These are phyloP conservation scores for Parachaetomium inaequale DNA, from an alignment of 495 filamentous ascomycete genomes.

Conservation along the genomic window DNA sequence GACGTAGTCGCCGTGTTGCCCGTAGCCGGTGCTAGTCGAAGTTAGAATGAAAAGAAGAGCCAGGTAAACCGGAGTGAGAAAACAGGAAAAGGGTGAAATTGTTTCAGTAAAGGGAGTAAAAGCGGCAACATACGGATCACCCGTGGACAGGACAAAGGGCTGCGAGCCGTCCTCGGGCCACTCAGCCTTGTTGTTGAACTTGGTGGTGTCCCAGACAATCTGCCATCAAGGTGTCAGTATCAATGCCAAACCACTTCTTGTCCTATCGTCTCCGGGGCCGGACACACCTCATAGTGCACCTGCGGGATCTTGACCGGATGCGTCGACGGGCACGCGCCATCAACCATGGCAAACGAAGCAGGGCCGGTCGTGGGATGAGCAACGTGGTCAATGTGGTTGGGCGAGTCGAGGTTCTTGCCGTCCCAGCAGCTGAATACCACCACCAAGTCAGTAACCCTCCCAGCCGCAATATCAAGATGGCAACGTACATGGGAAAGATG, in stretches of 20 bases:
- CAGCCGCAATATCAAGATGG: not conserved
- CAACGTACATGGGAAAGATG: conserved; percentile 47
- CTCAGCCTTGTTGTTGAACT: conserved; percentile 43
- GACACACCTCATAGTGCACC: conserved; percentile 44
- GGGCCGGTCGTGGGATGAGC: conserved; percentile 44
- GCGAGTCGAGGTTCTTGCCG: conserved; percentile 49
- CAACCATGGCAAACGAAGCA: conserved; percentile 43
- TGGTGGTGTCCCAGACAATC: conserved; percentile 49
- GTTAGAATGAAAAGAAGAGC: not conserved
- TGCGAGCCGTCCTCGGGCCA: conserved; percentile 48
- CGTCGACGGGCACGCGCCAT: conserved; percentile 43
- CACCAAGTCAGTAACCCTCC: not conserved
- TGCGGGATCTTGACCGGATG: conserved; percentile 51
- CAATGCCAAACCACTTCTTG: not conserved
- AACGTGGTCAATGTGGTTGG: conserved; percentile 49
- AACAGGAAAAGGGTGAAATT: not conserved
- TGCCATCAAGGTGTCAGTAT: conserved; percentile 1
- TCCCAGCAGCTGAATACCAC: conserved; percentile 47
- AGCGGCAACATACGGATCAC: conserved; percentile 36
- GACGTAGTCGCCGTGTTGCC: conserved; percentile 49
- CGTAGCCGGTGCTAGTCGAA: conserved; percentile 22
- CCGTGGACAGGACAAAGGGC: conserved; percentile 47
- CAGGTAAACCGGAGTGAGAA: not conserved
- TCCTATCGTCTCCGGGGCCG: not conserved
- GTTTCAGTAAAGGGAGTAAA: too few relatives aligned